These are phyloP conservation scores for Rhodomyrtus tomentosa DNA, from an alignment of 345 rosid species.

Conservation along the genomic window DNA sequence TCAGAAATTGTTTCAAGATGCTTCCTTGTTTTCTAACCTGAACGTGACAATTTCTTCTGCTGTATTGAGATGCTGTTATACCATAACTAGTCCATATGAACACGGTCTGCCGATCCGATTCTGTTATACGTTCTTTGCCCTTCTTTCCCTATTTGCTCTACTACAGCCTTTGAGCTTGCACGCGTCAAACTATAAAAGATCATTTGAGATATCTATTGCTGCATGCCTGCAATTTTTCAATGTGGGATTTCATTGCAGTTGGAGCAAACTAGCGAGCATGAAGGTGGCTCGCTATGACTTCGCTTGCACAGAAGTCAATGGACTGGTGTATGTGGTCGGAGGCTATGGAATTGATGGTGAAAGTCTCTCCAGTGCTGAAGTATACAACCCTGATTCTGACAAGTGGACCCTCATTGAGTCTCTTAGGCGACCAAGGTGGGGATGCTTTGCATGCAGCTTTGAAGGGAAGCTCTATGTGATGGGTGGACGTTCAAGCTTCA, in stretches of 20 bases:
- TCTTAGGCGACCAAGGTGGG: constrained; percentile 89
- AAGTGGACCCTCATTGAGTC: constrained; percentile 64
- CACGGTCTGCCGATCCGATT: not conserved
- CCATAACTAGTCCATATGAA: not conserved
- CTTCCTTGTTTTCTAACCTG: not conserved
- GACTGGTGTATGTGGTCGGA: constrained; percentile 75
- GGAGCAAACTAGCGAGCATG: constrained; percentile 75
- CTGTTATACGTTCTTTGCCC: not conserved
- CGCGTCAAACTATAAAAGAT: not conserved
- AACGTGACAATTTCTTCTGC: not conserved
- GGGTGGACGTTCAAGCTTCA: constrained; percentile 97
- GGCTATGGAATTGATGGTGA: constrained; percentile 68
- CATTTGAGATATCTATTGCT: not conserved
- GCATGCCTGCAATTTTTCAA: not conserved
- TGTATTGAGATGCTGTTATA: not conserved
- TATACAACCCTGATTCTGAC: constrained; percentile 56
- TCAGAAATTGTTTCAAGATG: not conserved
- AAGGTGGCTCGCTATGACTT: constrained; percentile 79
- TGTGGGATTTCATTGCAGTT: constrained; percentile 29
- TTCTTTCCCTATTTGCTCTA: not conserved
- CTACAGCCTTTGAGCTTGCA: not conserved
- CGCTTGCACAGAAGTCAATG: constrained; percentile 85
- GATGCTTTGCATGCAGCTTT: constrained; percentile 76
- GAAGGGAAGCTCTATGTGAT: constrained; percentile 84
- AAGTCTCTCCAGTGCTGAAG: constrained; percentile 75